Conservation (phyloP, 306 rosid genomes). For the Carpinus fangiana region DNA sequence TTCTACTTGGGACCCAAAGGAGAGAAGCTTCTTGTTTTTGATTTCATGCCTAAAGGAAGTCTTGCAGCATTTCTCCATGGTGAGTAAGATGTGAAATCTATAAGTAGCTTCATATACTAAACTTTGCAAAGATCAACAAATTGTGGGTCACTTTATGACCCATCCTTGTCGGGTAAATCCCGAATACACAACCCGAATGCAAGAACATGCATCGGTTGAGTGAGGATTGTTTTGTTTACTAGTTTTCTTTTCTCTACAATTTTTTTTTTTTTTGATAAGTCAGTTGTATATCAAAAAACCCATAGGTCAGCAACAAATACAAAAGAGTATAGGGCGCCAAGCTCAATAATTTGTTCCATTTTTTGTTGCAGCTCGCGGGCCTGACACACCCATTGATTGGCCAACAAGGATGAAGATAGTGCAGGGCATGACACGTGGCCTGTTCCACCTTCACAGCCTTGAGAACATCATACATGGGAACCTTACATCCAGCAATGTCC, state of each 20-base stretch:
- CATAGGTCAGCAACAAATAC: no score
- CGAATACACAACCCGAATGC: no score
- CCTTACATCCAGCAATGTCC: constrained; percentile 74
- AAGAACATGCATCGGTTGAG: no score
- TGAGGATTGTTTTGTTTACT: neutral
- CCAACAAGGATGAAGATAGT: constrained; percentile 83
- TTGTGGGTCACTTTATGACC: no score
- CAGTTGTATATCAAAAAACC: no score
- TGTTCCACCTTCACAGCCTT: constrained; percentile 66
- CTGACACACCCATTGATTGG: constrained; percentile 73
- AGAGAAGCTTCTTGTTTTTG: constrained; percentile 89
- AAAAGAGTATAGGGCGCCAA: no score
- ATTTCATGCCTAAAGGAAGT: constrained; percentile 75
- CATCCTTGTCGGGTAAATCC: no score
- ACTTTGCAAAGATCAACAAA: no score
- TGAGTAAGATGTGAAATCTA: constrained; percentile 28
- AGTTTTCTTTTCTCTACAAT: neutral
- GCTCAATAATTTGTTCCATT: constrained; percentile 1
- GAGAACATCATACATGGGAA: constrained; percentile 82
- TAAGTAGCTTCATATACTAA: neutral
- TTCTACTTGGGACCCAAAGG: constrained; percentile 87
- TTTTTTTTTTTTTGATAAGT: no score
- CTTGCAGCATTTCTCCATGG: constrained; percentile 85
- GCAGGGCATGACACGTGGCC: constrained; percentile 67
- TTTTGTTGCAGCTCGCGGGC: constrained; percentile 61